These are phyloP conservation scores for Neurospora africana DNA, from an alignment of 495 filamentous ascomycete genomes.

Conservation along the genomic window DNA sequence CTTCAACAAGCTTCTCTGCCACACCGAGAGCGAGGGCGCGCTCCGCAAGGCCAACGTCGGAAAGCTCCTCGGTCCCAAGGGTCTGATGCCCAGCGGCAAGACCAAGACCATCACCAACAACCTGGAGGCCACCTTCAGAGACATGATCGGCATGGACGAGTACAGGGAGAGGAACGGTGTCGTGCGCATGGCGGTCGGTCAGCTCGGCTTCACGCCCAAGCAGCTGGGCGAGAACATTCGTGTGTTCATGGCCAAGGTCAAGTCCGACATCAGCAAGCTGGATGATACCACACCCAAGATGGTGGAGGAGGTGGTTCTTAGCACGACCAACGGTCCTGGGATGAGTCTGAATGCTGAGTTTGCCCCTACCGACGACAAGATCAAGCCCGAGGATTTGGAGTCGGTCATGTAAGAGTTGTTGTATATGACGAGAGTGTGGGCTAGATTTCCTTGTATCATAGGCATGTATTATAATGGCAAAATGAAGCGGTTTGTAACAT, in stretches of 20 bases:
- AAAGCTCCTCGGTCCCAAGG: slow-evolving; percentile 73
- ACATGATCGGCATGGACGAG: slow-evolving; percentile 70
- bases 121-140: slow-evolving; percentile 55
- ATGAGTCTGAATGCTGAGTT: slow-evolving; percentile 78
- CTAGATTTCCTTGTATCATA: slow-evolving; percentile 25
- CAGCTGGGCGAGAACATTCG: slow-evolving; percentile 78
- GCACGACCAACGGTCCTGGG: slow-evolving; percentile 75
- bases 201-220: slow-evolving; percentile 80
- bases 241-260: slow-evolving; percentile 62
- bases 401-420: slow-evolving; percentile 31
- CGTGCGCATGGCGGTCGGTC: slow-evolving; percentile 78
- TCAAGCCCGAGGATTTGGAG: slow-evolving; percentile 43
- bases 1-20: slow-evolving; percentile 84
- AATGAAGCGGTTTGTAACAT: slow-evolving; percentile 5
- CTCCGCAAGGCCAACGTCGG: slow-evolving; percentile 71
- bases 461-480: slow-evolving; percentile 36
- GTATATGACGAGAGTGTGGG: not conserved
- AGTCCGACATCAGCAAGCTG: slow-evolving; percentile 59
- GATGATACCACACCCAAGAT: slow-evolving; percentile 69
- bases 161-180: slow-evolving; percentile 82
- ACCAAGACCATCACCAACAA: slow-evolving; percentile 77
- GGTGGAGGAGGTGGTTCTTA: slow-evolving; percentile 87
- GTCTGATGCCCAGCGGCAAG: slow-evolving; percentile 86
- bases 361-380: slow-evolving; percentile 43
- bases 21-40: slow-evolving; percentile 58